phyloP scores from a whole-genome alignment of 2,329 filamentous ascomycete genomes.

The Aureobasidium sp. region DNA sequence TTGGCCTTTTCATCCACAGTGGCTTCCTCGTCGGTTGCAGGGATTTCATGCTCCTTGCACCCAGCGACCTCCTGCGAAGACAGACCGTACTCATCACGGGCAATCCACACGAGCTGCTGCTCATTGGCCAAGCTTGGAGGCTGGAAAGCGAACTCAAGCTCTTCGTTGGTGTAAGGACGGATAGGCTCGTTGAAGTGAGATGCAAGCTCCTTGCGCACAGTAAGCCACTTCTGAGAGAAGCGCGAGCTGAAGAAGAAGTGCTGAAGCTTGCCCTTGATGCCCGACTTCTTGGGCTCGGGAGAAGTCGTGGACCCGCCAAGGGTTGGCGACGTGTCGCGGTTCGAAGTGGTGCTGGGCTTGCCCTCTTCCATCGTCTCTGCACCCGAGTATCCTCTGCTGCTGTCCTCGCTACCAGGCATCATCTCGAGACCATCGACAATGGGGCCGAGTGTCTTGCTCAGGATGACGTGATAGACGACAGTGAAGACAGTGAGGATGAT shows the following conservation, averaged over 20 bases:
- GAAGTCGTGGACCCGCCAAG: not conserved
- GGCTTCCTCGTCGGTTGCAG: slow-evolving; percentile 41
- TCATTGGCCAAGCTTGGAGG: slow-evolving; percentile 39
- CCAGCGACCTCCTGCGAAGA: slow-evolving; percentile 36
- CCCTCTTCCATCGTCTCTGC: slow-evolving; percentile 21
- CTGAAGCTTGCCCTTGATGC: slow-evolving; percentile 11
- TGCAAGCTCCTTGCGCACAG: slow-evolving; percentile 19
- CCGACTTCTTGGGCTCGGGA: not conserved
- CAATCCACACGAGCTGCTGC: slow-evolving; percentile 41
- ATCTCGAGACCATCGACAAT: slow-evolving; percentile 9
- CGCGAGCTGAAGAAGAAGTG: slow-evolving; percentile 13
- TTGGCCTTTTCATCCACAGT: slow-evolving; percentile 39
- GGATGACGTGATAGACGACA: slow-evolving; percentile 34
- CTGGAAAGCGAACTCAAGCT: slow-evolving; percentile 35
- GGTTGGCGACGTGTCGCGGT: not conserved
- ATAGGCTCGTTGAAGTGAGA: slow-evolving; percentile 27
- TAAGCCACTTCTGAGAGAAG: slow-evolving; percentile 1
- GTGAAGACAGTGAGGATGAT: slow-evolving; percentile 36
- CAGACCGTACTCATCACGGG: slow-evolving; percentile 38
- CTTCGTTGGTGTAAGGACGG: slow-evolving; percentile 25
- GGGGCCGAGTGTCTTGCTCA: slow-evolving; percentile 26
- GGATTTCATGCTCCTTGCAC: slow-evolving; percentile 33
- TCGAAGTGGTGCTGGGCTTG: not conserved
- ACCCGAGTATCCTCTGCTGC: slow-evolving; percentile 23
- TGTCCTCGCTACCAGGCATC: slow-evolving; percentile 24